These are phyloP conservation scores for Excoecaria agallocha DNA, from an alignment of 345 rosid species.

Conservation along the genomic window DNA sequence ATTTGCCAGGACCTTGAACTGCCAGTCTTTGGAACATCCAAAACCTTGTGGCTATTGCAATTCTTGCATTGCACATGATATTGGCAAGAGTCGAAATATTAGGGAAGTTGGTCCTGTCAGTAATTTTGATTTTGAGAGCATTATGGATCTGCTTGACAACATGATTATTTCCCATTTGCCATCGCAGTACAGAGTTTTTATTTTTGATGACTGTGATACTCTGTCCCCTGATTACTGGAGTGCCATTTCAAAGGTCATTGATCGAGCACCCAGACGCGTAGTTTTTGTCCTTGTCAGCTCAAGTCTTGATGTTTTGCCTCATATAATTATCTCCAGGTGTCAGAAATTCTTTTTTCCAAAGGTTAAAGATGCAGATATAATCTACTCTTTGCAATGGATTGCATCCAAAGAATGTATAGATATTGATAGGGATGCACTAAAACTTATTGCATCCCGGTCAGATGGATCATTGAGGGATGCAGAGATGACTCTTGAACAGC, in stretches of 20 bases:
- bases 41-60: constrained; percentile 80
- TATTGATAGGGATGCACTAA: constrained; percentile 75
- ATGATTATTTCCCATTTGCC: constrained; percentile 51
- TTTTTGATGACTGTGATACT: constrained; percentile 83
- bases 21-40: constrained; percentile 66
- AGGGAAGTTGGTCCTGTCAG: constrained; percentile 82
- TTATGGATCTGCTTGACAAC: constrained; percentile 68
- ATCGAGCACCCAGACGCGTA: constrained; percentile 72
- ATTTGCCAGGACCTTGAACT: constrained; percentile 86
- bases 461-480: constrained; percentile 98
- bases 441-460: constrained; percentile 90
- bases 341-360: constrained; percentile 96
- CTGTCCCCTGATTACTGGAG: constrained; percentile 82
- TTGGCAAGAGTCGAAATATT: constrained; percentile 67
- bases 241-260: constrained; percentile 70
- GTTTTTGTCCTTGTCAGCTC: constrained; percentile 83
- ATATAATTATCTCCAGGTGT: constrained; percentile 84
- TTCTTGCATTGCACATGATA: constrained; percentile 68
- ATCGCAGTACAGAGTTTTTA: constrained; percentile 59
- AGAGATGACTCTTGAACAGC: constrained; percentile 91
- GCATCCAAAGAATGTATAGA: constrained; percentile 67
- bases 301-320: constrained; percentile 88
- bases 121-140: constrained; percentile 65
- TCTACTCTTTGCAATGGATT: constrained; percentile 69
- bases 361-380: constrained; percentile 83